Conservation (phyloP, 768 basidiomycete genomes). For the Trametopsis cervina region DNA sequence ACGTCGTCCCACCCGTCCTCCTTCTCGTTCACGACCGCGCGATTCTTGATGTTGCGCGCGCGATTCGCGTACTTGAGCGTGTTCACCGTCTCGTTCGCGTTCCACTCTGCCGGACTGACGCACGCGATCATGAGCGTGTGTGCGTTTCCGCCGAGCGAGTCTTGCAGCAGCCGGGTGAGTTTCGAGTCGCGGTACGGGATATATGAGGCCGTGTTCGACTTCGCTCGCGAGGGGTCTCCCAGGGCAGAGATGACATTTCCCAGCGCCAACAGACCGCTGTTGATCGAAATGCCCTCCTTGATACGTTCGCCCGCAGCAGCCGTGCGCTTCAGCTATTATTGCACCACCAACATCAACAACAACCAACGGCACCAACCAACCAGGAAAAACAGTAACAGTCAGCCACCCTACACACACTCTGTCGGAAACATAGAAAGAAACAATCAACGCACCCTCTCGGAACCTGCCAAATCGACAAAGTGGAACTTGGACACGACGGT, state of each 20-base stretch:
- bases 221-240: constrained; percentile 85
- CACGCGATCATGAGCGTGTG: constrained; percentile 99
- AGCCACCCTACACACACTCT: too few species aligned
- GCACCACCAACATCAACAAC: constrained; percentile 14
- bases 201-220: constrained; percentile 79
- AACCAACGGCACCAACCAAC: too few species aligned
- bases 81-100: constrained; percentile 88
- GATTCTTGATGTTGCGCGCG: constrained; percentile 95
- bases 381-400: too few species aligned
- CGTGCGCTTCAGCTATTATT: constrained; percentile 80
- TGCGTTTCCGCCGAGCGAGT: constrained; percentile 95
- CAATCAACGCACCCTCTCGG: constrained; percentile 70
- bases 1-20: constrained; percentile 99
- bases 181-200: constrained; percentile 98
- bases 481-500: constrained; percentile 95
- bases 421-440: constrained; percentile 1
- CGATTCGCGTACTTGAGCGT: constrained; percentile 97
- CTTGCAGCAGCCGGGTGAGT: constrained; percentile 94
- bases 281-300: constrained; percentile 99
- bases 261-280: constrained; percentile 90
- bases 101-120: constrained; percentile 94
- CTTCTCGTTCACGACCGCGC: constrained; percentile 84
- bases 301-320: constrained; percentile 94
- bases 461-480: constrained; percentile 96
- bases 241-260: constrained; percentile 99